A percentile compares a stretch with the other conserved stretches of the same genome.
These are phyloP conservation scores for Diaporthe citriasiana DNA, from an alignment of 2,329 filamentous ascomycete species.

Conservation along the genomic window DNA sequence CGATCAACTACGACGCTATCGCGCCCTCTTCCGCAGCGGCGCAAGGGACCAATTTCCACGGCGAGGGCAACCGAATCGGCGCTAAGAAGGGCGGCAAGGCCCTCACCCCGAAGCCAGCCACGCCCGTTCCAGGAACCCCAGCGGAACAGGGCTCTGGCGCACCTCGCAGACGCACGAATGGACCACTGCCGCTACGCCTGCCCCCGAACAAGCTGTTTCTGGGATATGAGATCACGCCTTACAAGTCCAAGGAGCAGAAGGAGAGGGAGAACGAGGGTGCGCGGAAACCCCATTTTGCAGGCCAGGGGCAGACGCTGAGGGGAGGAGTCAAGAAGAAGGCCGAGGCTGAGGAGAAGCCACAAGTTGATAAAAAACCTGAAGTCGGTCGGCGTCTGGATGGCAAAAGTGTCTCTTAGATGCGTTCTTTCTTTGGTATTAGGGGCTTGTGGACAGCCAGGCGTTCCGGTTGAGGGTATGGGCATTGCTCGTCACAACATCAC, in stretches of 20 bases:
- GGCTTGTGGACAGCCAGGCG: conserved; percentile 25
- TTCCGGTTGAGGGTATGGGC: conserved; percentile 36
- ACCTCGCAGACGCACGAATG: conserved; percentile 71
- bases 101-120: conserved; percentile 79
- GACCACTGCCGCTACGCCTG: conserved; percentile 87
- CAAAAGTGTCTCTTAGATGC: conserved; percentile 37
- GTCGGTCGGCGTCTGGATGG: conserved; percentile 41
- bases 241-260: conserved; percentile 83
- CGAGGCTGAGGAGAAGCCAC: conserved; percentile 62
- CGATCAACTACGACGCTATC: conserved; percentile 96
- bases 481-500: conserved; percentile 6
- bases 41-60: conserved; percentile 82
- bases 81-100: conserved; percentile 86
- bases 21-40: conserved; percentile 81
- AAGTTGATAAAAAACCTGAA: conserved; percentile 59
- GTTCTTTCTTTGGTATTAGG: background rate
- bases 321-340: conserved; percentile 80
- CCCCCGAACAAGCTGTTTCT: conserved; percentile 95
- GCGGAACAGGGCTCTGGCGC: conserved; percentile 55
- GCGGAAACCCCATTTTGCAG: conserved; percentile 82
- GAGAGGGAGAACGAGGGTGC: conserved; percentile 76
- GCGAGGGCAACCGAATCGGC: conserved; percentile 84
- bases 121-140: conserved; percentile 74
- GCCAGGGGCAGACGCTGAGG: conserved; percentile 85
- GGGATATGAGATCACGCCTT: conserved; percentile 91